Base-by-base conservation (phyloP, 495 filamentous ascomycete species). In the Talaromyces proteolyticus region DNA sequence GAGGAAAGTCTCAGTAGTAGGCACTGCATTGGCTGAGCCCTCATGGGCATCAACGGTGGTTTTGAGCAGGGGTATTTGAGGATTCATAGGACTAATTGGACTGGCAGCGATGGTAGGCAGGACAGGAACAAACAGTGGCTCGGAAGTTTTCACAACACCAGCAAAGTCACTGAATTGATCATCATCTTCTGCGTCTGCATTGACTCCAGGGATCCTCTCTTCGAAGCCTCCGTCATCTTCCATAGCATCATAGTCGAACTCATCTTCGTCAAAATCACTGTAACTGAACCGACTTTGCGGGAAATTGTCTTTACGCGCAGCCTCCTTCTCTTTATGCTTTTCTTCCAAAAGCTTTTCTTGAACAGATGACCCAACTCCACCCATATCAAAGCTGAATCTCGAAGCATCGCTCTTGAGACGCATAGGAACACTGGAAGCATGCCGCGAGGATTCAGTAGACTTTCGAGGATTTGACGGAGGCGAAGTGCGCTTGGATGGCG, bases 351-450 rank as follows among this genome's bases (percentile, higher is more conserved):
- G 59, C 59, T 84, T 84, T 62, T 96, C 91, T 61, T 95, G 84
- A 10, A 78, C 78, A 4, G 86, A 83, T 12, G 88, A 82, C 25
- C 87, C 89, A n/a, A 85, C 81, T 10, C 80, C 79, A 18, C 66
- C 73, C 77, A 95, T 88, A 58, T 96, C 90, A 57, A 96, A 96
- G 59, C 89, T 94, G 56, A 96, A 95, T 8, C 91, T 74, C 2
- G 89, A 94, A 0, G 90, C 87, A 47, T 85, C 92, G 62, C 88
- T 92, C 55, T 86, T 91, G 62, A 91, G 83, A 63, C 91, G 89
- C 55, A 74, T 86, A 0, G 88, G 87, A 34, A 78, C 44, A 5
- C 61, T 74, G 24, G 67, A 63, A 26, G 59, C 59, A n/a, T 64
- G 62, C 16, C 66, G 67, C 0, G 67, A 59, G 5, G 59, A 47